These are phyloP conservation scores for Dryadomyces quercus-mongolicae DNA, from an alignment of 2,329 filamentous ascomycete genomes.

Conservation along the genomic window DNA sequence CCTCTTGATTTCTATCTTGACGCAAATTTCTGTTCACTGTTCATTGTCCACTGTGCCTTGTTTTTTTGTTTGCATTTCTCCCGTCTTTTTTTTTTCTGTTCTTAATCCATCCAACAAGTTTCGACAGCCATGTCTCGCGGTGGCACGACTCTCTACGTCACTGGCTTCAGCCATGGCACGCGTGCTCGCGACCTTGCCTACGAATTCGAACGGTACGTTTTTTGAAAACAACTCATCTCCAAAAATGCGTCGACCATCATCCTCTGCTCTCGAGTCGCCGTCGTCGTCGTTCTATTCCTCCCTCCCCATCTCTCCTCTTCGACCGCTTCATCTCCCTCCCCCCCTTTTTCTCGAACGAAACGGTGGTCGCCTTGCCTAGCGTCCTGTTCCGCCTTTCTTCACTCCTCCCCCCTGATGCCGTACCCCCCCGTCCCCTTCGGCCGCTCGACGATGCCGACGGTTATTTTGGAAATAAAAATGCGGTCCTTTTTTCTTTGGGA, in stretches of 20 bases:
- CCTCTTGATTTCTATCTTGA: neutral
- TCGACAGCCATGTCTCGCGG: slow-evolving; percentile 73
- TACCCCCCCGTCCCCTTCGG: neutral
- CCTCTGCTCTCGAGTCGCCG: slow-evolving; percentile 10
- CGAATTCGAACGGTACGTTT: slow-evolving; percentile 99
- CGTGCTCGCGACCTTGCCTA: slow-evolving; percentile 98
- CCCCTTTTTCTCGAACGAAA: slow-evolving; percentile 12
- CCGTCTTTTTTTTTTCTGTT: neutral
- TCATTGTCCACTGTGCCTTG: neutral
- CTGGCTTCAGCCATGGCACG: slow-evolving; percentile 97
- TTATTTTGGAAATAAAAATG: neutral
- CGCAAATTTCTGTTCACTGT: neutral
- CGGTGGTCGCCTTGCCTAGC: neutral
- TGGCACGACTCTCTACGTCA: slow-evolving; percentile 93
- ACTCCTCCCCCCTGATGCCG: slow-evolving; percentile 7
- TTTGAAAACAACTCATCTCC: neutral
- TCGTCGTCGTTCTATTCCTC: slow-evolving; percentile 9
- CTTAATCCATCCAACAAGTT: slow-evolving; percentile 4
- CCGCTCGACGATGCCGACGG: neutral
- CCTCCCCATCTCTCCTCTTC: slow-evolving; percentile 1
- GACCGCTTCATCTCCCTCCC: slow-evolving; percentile 12
- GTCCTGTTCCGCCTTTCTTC: slow-evolving; percentile 2
- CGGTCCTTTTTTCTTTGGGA: neutral
- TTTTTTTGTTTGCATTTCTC: neutral
- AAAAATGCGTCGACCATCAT: neutral